Evolutionary conservation across 2,329 filamentous ascomycete genomes (phyloP).

Genomic region (Pestalotiopsis sp.): DNA sequence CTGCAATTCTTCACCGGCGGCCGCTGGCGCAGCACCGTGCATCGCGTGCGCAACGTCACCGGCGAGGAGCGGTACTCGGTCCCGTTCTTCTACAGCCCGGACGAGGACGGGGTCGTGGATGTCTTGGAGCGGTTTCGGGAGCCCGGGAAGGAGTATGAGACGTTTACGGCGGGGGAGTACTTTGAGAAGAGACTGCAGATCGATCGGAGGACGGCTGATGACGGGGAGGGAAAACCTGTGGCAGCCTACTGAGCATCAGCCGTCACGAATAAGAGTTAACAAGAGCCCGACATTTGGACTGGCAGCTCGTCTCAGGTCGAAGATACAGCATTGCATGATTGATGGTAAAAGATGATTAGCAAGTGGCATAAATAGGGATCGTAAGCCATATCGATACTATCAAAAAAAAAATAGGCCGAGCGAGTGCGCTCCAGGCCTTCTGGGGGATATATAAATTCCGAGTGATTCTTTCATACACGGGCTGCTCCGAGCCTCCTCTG

Average conservation of each 20-base stretch:
- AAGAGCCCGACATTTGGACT: no score
- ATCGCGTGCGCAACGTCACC: constrained; percentile 12
- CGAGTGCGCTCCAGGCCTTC: not conserved
- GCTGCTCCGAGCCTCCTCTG: not conserved
- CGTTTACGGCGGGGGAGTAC: constrained; percentile 14
- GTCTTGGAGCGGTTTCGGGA: constrained; percentile 9
- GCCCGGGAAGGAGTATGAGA: constrained; percentile 10
- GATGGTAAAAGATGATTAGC: not conserved
- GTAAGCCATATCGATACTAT: not conserved
- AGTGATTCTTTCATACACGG: not conserved
- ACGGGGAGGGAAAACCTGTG: not conserved
- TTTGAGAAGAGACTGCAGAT: constrained; percentile 15
- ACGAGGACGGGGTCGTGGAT: constrained; percentile 11
- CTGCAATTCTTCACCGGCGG: constrained; percentile 13
- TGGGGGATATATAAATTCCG: not conserved
- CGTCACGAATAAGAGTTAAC: no score
- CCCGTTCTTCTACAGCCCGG: constrained; percentile 15
- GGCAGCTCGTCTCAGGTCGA: no score
- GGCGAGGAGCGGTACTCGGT: constrained; percentile 16
- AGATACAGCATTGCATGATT: no score
- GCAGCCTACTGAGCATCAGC: not conserved
- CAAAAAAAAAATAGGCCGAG: not conserved
- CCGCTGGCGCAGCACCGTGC: constrained; percentile 11
- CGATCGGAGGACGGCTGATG: constrained; percentile 14
- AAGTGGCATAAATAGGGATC: not conserved